Evolutionary conservation across 352 stramenopile genomes (phyloP).

Genomic region (Phytophthora brassicae): DNA sequence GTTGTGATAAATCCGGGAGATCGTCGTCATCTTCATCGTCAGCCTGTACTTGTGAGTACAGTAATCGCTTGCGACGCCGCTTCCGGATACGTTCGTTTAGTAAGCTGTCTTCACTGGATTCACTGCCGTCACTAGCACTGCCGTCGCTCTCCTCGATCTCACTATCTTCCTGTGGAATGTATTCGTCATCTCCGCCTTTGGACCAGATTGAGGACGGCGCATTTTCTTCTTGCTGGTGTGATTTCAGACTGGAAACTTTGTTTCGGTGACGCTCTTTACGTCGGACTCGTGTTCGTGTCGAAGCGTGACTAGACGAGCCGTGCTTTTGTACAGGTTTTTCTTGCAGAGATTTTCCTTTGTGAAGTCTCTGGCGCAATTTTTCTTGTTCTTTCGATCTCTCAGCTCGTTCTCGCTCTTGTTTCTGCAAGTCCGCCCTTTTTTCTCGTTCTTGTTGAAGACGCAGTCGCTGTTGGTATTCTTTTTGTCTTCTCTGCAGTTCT

Average conservation of each 20-base stretch:
- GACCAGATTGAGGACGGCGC: conserved; percentile 20
- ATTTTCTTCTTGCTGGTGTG: conserved; percentile 10
- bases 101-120: conserved; percentile 16
- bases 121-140: conserved; percentile 12
- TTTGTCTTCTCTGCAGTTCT: conserved; percentile 30
- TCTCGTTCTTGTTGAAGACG: conserved; percentile 28
- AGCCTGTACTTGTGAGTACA: conserved; percentile 44
- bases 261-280: conserved; percentile 4
- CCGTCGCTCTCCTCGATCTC: conserved; percentile 24
- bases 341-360: conserved; percentile 17
- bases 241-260: not conserved
- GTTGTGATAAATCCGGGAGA: conserved; percentile 38
- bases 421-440: conserved; percentile 19
- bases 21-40: conserved; percentile 54
- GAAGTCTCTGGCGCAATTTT: conserved; percentile 22
- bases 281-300: not conserved
- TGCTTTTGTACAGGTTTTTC: not conserved
- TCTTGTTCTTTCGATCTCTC: conserved; percentile 25
- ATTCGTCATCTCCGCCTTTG: conserved; percentile 25
- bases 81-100: conserved; percentile 4
- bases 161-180: conserved; percentile 23
- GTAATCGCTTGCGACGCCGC: conserved; percentile 45
- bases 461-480: conserved; percentile 33
- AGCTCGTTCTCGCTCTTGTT: conserved; percentile 15
- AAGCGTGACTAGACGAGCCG: not conserved